Percentiles rank a stretch among this genome's conserved stretches.
Evolutionary conservation across 345 rosid species (phyloP).

Genomic region (Pelargonium nanum): DNA sequence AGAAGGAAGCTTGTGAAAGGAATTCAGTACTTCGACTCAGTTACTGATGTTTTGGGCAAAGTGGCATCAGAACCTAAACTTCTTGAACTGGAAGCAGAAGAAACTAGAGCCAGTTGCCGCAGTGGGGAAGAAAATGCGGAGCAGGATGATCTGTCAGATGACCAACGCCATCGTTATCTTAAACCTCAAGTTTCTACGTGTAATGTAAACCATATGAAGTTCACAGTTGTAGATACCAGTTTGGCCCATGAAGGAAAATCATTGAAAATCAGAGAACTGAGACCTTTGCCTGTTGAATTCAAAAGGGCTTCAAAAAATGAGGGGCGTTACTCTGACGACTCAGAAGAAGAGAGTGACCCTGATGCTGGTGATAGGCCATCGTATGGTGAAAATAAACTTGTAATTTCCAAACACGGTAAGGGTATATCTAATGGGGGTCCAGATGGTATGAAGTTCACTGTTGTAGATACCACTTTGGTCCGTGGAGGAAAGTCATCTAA

Average conservation of each 20-base stretch:
- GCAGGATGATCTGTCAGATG: constrained; percentile 21
- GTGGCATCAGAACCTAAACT: constrained; percentile 42
- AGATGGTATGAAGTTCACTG: constrained; percentile 26
- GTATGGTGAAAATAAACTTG: constrained; percentile 19
- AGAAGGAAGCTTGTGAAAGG: constrained; percentile 69
- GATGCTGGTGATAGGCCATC: constrained; percentile 15
- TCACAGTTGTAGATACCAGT: constrained; percentile 54
- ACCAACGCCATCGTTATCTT: constrained; percentile 33
- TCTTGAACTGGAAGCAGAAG: constrained; percentile 36
- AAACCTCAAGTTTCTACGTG: constrained; percentile 29
- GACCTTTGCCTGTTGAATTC: constrained; percentile 22
- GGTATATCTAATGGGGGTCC: constrained; percentile 9
- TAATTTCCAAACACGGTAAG: constrained; percentile 6
- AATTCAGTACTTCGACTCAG: constrained; percentile 58
- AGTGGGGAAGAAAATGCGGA: constrained; percentile 21
- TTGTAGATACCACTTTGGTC: constrained; percentile 44
- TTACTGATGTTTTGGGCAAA: constrained; percentile 43
- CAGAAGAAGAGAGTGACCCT: constrained; percentile 12
- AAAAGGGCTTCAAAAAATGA: constrained; percentile 16
- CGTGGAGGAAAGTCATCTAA: constrained; percentile 16
- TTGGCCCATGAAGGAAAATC: constrained; percentile 31
- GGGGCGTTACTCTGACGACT: constrained; percentile 14
- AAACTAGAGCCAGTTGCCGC: constrained; percentile 5
- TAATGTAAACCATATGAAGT: constrained; percentile 19
- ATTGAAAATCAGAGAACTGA: constrained; percentile 35